A percentile compares a stretch with the other conserved stretches of the same genome.
These are phyloP conservation scores for Claviceps citrina DNA, from an alignment of 2,329 filamentous ascomycete genomes.

Conservation along the genomic window DNA sequence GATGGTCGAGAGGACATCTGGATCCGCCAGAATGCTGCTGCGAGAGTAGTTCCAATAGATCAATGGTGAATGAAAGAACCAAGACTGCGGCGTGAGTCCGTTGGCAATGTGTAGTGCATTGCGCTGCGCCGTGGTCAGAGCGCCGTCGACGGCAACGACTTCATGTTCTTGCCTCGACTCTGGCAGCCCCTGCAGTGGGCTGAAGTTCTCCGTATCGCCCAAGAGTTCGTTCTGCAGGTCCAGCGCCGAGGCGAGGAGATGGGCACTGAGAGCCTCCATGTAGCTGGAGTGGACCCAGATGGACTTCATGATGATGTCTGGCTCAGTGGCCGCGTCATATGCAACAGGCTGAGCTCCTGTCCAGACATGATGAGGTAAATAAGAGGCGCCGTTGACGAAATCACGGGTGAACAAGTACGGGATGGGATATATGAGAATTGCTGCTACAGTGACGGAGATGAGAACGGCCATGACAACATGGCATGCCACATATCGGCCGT, in stretches of 20 bases:
- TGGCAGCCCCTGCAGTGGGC: conserved; percentile 27
- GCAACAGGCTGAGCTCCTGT: conserved; percentile 53
- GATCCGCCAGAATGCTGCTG: conserved; percentile 41
- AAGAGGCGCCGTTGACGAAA: conserved; percentile 54
- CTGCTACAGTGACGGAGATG: conserved; percentile 55
- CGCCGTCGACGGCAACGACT: conserved; percentile 16
- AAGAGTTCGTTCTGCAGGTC: conserved; percentile 56
- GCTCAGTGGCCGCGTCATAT: conserved; percentile 31
- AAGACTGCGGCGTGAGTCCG: conserved; percentile 45
- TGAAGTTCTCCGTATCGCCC: conserved; percentile 41
- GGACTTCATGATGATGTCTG: conserved; percentile 69
- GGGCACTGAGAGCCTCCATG: conserved; percentile 55
- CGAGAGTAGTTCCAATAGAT: conserved; percentile 65
- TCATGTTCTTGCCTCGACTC: conserved; percentile 13
- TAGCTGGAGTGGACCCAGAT: conserved; percentile 71
- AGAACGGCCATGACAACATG: conserved; percentile 63
- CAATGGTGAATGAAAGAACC: conserved; percentile 71
- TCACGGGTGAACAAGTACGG: conserved; percentile 60
- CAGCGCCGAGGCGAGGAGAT: conserved; percentile 50
- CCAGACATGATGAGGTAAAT: conserved; percentile 67
- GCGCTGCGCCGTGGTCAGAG: conserved; percentile 30
- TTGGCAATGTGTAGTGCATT: conserved; percentile 44
- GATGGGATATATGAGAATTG: conserved; percentile 57
- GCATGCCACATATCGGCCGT: conserved; percentile 54
- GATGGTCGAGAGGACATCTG: conserved; percentile 51